phyloP scores from a whole-genome alignment of 2,329 filamentous ascomycete genomes.

The Fusarium fujikuroi region DNA sequence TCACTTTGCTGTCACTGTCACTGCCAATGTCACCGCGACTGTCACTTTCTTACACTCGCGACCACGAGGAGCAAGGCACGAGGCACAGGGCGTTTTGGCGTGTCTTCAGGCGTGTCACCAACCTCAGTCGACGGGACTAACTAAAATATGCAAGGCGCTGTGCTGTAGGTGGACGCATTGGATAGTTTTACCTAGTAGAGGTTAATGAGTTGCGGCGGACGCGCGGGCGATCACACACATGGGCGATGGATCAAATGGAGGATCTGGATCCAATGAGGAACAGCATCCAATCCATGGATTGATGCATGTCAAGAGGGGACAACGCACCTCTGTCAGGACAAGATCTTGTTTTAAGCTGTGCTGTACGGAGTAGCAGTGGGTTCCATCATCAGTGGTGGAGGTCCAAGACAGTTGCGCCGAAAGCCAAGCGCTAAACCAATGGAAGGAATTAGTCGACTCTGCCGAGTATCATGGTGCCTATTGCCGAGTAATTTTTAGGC shows the following conservation, averaged over 20 bases:
- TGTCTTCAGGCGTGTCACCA: conserved; percentile 3
- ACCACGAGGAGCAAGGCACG: conserved; percentile 33
- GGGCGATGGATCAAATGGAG: neutral
- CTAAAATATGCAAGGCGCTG: conserved; percentile 17
- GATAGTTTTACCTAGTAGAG: conserved; percentile 23
- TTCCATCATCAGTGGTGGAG: conserved; percentile 17
- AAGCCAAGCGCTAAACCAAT: conserved; percentile 18
- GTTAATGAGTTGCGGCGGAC: conserved; percentile 33
- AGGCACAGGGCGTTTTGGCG: conserved; percentile 31
- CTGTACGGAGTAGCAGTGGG: neutral
- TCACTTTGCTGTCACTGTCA: neutral
- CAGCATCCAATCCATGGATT: conserved; percentile 19
- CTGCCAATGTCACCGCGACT: conserved; percentile 15
- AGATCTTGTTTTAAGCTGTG: neutral
- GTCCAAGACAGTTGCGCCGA: conserved; percentile 17
- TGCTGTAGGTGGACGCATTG: conserved; percentile 17
- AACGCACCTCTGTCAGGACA: conserved; percentile 14
- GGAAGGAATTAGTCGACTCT: neutral
- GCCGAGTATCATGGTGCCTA: conserved; percentile 2
- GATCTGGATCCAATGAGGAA: conserved; percentile 25
- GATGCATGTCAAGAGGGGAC: conserved; percentile 37
- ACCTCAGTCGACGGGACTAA: neutral
- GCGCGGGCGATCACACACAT: conserved; percentile 38
- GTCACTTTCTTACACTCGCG: conserved; percentile 15
- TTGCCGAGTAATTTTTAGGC: neutral